Evolutionary conservation across 768 basidiomycete species (phyloP).

Genomic region (Baorangia bicolor): DNA sequence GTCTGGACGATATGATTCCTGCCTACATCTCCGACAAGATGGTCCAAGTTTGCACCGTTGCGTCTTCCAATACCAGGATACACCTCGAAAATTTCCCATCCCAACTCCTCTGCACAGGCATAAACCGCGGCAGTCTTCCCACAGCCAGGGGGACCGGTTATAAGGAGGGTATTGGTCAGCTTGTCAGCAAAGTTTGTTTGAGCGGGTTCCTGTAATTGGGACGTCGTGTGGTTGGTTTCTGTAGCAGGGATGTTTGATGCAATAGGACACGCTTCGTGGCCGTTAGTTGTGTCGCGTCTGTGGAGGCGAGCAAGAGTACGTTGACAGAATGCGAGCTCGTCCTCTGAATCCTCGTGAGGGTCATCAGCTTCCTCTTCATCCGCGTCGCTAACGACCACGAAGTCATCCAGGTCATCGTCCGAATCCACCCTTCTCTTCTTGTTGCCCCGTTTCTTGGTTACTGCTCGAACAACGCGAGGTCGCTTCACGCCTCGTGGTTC

Average conservation of each 20-base stretch:
- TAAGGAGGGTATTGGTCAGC: slow-evolving; percentile 84
- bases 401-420: slow-evolving; percentile 55
- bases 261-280: neutral
- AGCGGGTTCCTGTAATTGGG: slow-evolving; percentile 11
- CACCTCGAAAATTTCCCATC: slow-evolving; percentile 96
- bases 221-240: slow-evolving; percentile 3
- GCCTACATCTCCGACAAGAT: slow-evolving; percentile 87
- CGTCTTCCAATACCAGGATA: slow-evolving; percentile 94
- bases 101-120: slow-evolving; percentile 90
- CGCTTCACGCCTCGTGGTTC: slow-evolving; percentile 50
- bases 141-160: slow-evolving; percentile 76
- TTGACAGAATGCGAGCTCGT: slow-evolving; percentile 32
- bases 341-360: slow-evolving; percentile 38
- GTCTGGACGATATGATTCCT: slow-evolving; percentile 82
- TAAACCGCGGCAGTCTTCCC: slow-evolving; percentile 95
- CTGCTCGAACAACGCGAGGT: slow-evolving; percentile 55
- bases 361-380: slow-evolving; percentile 34
- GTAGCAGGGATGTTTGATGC: neutral
- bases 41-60: slow-evolving; percentile 72
- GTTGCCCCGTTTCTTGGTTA: slow-evolving; percentile 43
- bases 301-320: slow-evolving; percentile 23
- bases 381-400: slow-evolving; percentile 49
- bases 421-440: slow-evolving; percentile 56
- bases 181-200: slow-evolving; percentile 37
- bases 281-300: neutral